These are phyloP conservation scores for Colletotrichum lindemuthianum DNA, from an alignment of 2,329 filamentous ascomycete species.

Conservation along the genomic window DNA sequence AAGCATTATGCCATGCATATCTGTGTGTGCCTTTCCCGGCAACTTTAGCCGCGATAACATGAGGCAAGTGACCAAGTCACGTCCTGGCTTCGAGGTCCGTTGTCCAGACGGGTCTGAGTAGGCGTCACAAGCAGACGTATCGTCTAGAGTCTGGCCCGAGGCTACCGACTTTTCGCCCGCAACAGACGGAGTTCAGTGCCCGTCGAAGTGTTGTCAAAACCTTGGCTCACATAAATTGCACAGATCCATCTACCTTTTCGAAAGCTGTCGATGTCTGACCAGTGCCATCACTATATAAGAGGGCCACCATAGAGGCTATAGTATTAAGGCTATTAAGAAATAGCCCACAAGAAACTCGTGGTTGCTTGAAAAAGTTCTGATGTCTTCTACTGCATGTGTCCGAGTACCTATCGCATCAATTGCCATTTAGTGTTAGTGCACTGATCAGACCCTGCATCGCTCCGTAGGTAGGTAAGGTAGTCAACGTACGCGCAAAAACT, in stretches of 20 bases:
- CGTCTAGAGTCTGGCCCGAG: not conserved
- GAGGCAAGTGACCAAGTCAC: slow-evolving; percentile 1
- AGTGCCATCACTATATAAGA: slow-evolving; percentile 26
- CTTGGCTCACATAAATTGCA: not conserved
- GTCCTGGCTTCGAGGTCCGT: slow-evolving; percentile 2
- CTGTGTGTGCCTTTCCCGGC: not conserved
- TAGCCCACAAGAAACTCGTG: no score
- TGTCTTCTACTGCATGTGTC: no score
- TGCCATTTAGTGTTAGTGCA: no score
- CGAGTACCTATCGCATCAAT: no score
- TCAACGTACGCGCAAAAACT: no score
- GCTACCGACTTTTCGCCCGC: not conserved
- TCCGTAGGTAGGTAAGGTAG: no score
- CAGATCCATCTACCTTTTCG: not conserved
- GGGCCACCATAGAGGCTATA: no score
- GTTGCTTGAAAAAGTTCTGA: no score
- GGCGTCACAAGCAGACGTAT: not conserved
- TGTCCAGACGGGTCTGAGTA: not conserved
- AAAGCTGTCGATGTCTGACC: not conserved
- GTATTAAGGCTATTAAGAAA: no score
- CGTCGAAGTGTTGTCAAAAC: slow-evolving; percentile 4
- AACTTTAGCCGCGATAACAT: not conserved
- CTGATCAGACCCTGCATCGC: no score
- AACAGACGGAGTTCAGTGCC: not conserved
- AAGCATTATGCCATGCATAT: no score